Evolutionary conservation across 768 basidiomycete species (phyloP), one percentile per base, ranked within the genome.

Genomic region (Paxillus ammoniavirescens): DNA sequence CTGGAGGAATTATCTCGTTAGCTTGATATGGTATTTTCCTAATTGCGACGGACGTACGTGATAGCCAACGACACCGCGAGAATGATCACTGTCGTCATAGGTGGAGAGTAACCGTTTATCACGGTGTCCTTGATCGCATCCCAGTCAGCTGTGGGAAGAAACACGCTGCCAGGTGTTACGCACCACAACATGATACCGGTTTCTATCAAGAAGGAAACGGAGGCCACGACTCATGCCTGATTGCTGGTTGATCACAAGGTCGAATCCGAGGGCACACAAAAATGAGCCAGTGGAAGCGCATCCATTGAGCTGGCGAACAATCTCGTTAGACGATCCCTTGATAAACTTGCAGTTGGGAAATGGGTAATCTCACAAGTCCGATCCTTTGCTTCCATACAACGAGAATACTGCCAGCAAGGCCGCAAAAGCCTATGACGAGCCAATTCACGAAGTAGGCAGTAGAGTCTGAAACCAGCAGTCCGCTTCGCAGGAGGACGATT

Each of bases 261-360:
- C 86, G 10, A 81, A 61, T 18, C 77, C 84, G 8, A 88, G 74
- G 28, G 63, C 76, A 13, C 73, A 69, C 23, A 88, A 66, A 64
- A 88, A 87, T 8, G 85, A 80, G 31, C 87, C 87, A 18, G 74
- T 68, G 1, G 83, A 80, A n/a, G 84, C 75, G 49, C 80, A 82
- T 36, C 76, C 73, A 42, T 75, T 68, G 50, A 76, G 61, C 77
- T 81, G 57, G 21, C 31, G 54, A 42, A 15, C 26, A 53, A 31
- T 26, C 9, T n/a, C 15, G 30, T 23, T 21, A 28, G 17, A n/a
- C 18, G n/a, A 31, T 47, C 21, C 30, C 23, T 21, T 36, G 6
- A 47, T 18, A 17, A 17, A 21, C 14, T 15, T 35, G 6, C 0
- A 8, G 47, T 49, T 28, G 26, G 17, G 18, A n/a, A 40, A 40